Evolutionary conservation across 768 basidiomycete species (phyloP), one percentile per base, ranked within the genome.

Genomic region (Tricholoma matsutake): DNA sequence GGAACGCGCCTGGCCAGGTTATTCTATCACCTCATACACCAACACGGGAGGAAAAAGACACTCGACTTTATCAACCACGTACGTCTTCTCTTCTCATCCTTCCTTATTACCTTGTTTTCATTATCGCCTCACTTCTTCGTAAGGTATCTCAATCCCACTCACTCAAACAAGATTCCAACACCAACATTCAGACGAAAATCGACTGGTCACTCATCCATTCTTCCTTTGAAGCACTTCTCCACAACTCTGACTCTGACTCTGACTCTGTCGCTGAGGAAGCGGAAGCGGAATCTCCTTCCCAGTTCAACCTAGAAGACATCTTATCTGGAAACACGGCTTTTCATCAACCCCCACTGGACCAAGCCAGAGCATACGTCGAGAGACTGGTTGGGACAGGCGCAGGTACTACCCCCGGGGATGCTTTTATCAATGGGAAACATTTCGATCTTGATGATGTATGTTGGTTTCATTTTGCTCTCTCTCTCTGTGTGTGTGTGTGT

Each of bases 381-480:
- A 79, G 94, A 13, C 70, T 96, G 20, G 84, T 83, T 9, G 76
- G 84, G 2, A 79, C 77, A 1, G 56, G 76, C 5, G 71, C 71
- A 1, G 60, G 71, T n/a, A n/a, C n/a, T n/a, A n/a, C n/a, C n/a
- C n/a, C n/a, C n/a, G n/a, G n/a, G n/a, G n/a, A 91, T 64, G 86
- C 81, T 3, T 96, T 98, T 72, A 79, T 96, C 68, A 96, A 98
- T 67, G 96, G 96, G n/a, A 94, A 88, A 68, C 83, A 90, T 70
- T 79, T 86, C 56, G 72, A 81, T 11, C 71, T 93, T 53, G 81
- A 83, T 63, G 89, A 89, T 57, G 93, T 92, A 65, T 76, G 20
- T 32, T 39, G 32, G 25, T 45, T 13, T 37, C 56, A 6, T 22
- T 45, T 43, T n/a, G n/a, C n/a, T n/a, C n/a, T n/a, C n/a, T 56